Evolutionary conservation across 106 monocot species (phyloP).

Genomic region (Hemerocallis citrina): DNA sequence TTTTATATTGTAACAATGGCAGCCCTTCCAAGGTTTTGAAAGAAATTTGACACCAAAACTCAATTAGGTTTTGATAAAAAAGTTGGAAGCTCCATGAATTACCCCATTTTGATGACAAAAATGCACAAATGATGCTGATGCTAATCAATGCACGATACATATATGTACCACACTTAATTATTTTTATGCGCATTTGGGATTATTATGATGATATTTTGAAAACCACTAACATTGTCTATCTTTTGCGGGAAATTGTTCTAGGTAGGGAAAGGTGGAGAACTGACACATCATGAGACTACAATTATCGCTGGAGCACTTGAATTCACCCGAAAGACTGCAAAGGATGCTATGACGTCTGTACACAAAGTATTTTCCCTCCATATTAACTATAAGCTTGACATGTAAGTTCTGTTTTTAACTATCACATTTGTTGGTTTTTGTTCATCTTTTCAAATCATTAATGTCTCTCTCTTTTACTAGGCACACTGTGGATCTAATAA

Average conservation of each 20-base stretch:
- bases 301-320: constrained; percentile 98
- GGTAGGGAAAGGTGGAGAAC: constrained; percentile 99
- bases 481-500: constrained; percentile 80
- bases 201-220: no score
- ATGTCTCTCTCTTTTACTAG: constrained; percentile 39
- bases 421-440: neutral
- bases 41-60: no score
- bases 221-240: no score
- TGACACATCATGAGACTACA: constrained; percentile 98
- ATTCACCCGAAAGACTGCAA: constrained; percentile 80
- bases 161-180: no score
- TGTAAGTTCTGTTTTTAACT: constrained; percentile 45
- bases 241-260: constrained; percentile 17
- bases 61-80: no score
- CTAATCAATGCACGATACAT: no score
- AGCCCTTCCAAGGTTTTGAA: no score
- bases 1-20: no score
- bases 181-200: no score
- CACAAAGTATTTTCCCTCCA: constrained; percentile 83
- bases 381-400: constrained; percentile 88
- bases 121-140: no score
- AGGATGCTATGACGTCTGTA: constrained; percentile 93
- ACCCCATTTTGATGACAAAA: no score
- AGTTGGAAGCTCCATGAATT: no score
- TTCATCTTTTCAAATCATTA: neutral